Evolutionary conservation across 1,139 yeast genomes (phyloP), one percentile per base, ranked within the genome.

Genomic region (Lodderomyces pseudojiufengensis): DNA sequence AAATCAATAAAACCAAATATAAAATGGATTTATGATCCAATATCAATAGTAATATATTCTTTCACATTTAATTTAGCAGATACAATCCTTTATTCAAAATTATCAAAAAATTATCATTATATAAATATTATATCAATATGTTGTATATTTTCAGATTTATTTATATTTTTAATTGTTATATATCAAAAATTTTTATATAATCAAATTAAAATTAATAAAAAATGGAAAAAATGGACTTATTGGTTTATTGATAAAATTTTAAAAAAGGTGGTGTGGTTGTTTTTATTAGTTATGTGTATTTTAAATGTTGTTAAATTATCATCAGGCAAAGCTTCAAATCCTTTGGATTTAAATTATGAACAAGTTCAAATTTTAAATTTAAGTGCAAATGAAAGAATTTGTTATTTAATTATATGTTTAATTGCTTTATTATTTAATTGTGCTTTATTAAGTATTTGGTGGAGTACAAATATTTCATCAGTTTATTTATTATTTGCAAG

Each of bases 391-490:
- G 33, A 38, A 22, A 31, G 44, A 25, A 29, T 36, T 4, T 36
- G 36, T 2, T 44, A 40, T 31, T 35, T 48, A 12, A 18, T 39
- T 5, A 31, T 49, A 3, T 35, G 37, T 4, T 28, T 43, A 9
- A 9, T 47, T 2, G 31, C 44, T n/a, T 30, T 48, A 11, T 28
- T 50, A 13, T 35, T 39, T 20, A 48, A 50, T 37, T 43, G 44
- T 11, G 36, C 42, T 2, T 34, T 49, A 11, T 38, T 50, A 18
- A 32, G 41, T 9, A 37, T 46, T 6, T 44, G 48, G 45, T 47
- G 52, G 50, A 39, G 40, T 11, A 35, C 42, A 4, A 33, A 35
- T 24, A 32, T 45, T 12, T 39, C 47, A 18, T 33, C 46, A 11
- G 39, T 44, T 25, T 37, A 39, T 35, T 31, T 41, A 29, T 35